Conservation (phyloP, 331 rosid genomes). For the Acacia pycnantha region DNA sequence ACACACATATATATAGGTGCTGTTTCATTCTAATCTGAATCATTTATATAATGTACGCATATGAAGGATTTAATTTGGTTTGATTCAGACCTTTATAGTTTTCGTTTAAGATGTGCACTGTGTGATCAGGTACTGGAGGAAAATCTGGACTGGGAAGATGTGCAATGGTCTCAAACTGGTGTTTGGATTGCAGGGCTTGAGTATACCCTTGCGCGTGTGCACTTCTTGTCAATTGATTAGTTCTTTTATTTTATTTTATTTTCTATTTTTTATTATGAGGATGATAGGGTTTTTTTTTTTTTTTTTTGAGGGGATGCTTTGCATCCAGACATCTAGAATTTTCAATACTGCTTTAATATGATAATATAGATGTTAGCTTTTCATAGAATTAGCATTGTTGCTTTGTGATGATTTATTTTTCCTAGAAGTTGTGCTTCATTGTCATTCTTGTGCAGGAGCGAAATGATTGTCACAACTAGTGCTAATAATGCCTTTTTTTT, state of each 20-base stretch:
- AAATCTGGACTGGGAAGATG: constrained; percentile 89
- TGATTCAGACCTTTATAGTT: neutral
- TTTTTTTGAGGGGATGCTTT: neutral
- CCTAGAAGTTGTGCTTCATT: neutral
- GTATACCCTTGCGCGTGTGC: constrained; percentile 82
- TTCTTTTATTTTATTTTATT: neutral
- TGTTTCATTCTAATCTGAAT: neutral
- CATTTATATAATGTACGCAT: neutral
- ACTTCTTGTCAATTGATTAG: constrained; percentile 76
- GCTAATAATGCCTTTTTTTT: no score
- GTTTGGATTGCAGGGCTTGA: constrained; percentile 92
- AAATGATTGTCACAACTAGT: neutral
- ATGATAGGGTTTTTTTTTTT: neutral
- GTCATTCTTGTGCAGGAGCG: neutral
- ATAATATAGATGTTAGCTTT: neutral
- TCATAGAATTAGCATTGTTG: neutral
- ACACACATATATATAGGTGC: neutral
- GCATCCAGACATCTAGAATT: neutral
- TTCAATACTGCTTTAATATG: neutral
- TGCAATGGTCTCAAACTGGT: constrained; percentile 94
- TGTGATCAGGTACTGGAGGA: constrained; percentile 76
- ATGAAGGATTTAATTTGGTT: neutral
- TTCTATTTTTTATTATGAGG: neutral
- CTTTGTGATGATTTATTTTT: neutral
- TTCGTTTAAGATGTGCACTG: neutral